phyloP scores from a whole-genome alignment of 2,329 filamentous ascomycete genomes.

The Penicillium sp. region DNA sequence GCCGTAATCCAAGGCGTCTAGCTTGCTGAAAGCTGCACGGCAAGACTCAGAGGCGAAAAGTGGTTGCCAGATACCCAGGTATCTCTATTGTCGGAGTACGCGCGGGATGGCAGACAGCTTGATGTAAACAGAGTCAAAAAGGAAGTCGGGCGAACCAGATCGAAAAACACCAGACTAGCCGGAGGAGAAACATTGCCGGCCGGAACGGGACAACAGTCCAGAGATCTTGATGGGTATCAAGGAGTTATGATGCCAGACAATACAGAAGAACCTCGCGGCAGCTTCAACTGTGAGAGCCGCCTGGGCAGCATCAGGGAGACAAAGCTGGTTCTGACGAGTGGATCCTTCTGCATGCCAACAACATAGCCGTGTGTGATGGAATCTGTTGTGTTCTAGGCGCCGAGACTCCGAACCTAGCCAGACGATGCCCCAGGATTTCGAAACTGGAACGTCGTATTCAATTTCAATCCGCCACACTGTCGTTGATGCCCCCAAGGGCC shows the following conservation, averaged over 20 bases:
- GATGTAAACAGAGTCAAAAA: slow-evolving; percentile 15
- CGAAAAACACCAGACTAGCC: slow-evolving; percentile 22
- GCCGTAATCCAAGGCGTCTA: slow-evolving; percentile 55
- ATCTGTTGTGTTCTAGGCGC: slow-evolving; percentile 39
- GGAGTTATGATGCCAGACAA: slow-evolving; percentile 43
- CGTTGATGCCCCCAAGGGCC: slow-evolving; percentile 51
- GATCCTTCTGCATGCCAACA: slow-evolving; percentile 34
- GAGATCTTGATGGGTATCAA: slow-evolving; percentile 31
- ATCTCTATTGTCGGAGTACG: slow-evolving; percentile 50
- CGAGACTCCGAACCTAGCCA: slow-evolving; percentile 21
- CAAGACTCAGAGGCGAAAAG: slow-evolving; percentile 40
- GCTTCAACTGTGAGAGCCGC: slow-evolving; percentile 29
- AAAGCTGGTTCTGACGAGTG: slow-evolving; percentile 60
- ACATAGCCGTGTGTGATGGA: slow-evolving; percentile 50
- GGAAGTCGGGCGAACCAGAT: slow-evolving; percentile 15
- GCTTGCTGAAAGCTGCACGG: slow-evolving; percentile 22
- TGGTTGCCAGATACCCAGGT: slow-evolving; percentile 38
- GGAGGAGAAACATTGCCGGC: slow-evolving; percentile 27
- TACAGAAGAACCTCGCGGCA: slow-evolving; percentile 58
- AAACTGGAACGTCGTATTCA: slow-evolving; percentile 14
- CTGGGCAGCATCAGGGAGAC: slow-evolving; percentile 29
- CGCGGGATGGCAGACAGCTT: slow-evolving; percentile 46
- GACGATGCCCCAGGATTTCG: slow-evolving; percentile 22
- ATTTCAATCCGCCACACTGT: slow-evolving; percentile 18
- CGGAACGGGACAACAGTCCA: slow-evolving; percentile 44